Evolutionary conservation across 2,329 filamentous ascomycete genomes (phyloP).

Genomic region (Claviceps spartinae): DNA sequence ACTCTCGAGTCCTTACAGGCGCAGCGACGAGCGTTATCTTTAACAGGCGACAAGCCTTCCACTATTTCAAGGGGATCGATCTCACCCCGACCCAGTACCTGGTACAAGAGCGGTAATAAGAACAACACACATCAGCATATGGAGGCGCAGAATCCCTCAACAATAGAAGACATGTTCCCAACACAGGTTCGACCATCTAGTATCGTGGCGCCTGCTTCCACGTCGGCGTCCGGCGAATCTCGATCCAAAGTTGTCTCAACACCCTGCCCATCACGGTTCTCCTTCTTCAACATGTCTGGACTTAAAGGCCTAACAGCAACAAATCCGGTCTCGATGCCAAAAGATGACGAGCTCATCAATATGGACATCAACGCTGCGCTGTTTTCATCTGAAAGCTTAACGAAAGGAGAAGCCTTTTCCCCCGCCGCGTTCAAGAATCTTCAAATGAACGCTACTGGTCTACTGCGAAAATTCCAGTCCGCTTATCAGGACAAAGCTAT

Average conservation of each 20-base stretch:
- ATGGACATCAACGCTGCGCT: conserved; percentile 42
- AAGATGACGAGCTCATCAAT: conserved; percentile 39
- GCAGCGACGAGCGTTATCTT: conserved; percentile 15
- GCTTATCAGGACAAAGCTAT: conserved; percentile 42
- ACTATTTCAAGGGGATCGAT: conserved; percentile 4
- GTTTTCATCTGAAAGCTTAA: conserved; percentile 31
- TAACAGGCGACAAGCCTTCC: conserved; percentile 17
- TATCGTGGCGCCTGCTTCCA: not conserved
- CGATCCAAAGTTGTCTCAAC: conserved; percentile 8
- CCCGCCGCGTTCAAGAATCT: conserved; percentile 48
- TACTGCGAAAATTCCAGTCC: conserved; percentile 42
- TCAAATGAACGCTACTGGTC: conserved; percentile 40
- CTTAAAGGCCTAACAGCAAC: conserved; percentile 18
- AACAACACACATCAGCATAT: conserved; percentile 1
- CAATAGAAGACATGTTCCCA: conserved; percentile 1
- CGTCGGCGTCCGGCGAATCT: not conserved
- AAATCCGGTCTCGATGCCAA: conserved; percentile 12
- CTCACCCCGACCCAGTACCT: conserved; percentile 10
- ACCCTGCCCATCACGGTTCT: conserved; percentile 22
- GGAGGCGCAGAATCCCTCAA: not conserved
- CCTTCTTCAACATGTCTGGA: conserved; percentile 31
- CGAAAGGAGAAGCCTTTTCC: conserved; percentile 38
- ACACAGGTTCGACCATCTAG: conserved; percentile 3
- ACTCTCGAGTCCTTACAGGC: conserved; percentile 2
- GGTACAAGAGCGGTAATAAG: conserved; percentile 12